Evolutionary conservation across 2,329 filamentous ascomycete genomes (phyloP).

Genomic region (Fusarium sp.): DNA sequence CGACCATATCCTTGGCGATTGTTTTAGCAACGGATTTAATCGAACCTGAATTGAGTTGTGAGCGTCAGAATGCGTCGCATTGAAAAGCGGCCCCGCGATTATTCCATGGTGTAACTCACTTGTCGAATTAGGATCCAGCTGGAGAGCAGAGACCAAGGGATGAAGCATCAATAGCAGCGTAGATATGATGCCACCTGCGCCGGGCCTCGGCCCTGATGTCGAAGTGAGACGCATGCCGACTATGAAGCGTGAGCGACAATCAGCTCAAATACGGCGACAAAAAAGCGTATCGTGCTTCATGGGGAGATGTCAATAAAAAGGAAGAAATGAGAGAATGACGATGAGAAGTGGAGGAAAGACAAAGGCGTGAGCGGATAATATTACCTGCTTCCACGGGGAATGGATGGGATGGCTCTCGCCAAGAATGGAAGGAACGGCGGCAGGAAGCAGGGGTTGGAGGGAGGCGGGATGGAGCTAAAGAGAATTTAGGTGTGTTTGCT

Average conservation of each 20-base stretch:
- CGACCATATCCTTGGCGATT: constrained; percentile 64
- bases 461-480: constrained; percentile 28
- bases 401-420: neutral
- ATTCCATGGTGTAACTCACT: constrained; percentile 46
- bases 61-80: constrained; percentile 7
- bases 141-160: constrained; percentile 51
- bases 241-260: constrained; percentile 29
- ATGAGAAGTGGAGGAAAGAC: constrained; percentile 16
- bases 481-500: constrained; percentile 10
- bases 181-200: constrained; percentile 41
- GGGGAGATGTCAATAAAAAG: constrained; percentile 13
- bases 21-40: constrained; percentile 63
- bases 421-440: constrained; percentile 30
- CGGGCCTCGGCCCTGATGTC: constrained; percentile 22
- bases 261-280: constrained; percentile 38
- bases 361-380: constrained; percentile 18
- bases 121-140: constrained; percentile 55
- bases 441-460: constrained; percentile 18
- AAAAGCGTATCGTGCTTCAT: constrained; percentile 39
- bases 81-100: neutral
- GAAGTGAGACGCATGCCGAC: constrained; percentile 41
- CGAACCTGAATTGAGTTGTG: constrained; percentile 57
- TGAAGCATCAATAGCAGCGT: constrained; percentile 46
- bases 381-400: neutral
- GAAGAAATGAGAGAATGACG: constrained; percentile 14